Conservation (phyloP, 192 early-diverging fungal genomes). For the Backusella mclennaniae region DNA sequence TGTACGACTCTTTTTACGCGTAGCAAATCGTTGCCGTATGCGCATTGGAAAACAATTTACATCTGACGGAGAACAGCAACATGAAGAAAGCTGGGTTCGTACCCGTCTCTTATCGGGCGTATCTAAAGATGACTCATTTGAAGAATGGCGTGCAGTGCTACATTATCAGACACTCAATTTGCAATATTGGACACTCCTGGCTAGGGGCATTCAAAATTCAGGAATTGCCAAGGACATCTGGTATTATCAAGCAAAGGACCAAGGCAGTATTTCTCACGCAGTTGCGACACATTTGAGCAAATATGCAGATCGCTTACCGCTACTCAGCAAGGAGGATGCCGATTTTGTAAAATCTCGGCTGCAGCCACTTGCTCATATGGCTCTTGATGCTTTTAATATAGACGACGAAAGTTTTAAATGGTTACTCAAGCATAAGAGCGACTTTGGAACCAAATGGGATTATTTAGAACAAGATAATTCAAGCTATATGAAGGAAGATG, state of each 20-base stretch:
- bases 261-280: conserved; percentile 39
- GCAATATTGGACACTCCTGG: conserved; percentile 58
- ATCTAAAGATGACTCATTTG: neutral
- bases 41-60: conserved; percentile 57
- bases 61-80: conserved; percentile 23
- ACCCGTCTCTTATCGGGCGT: neutral
- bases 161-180: conserved; percentile 51
- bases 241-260: conserved; percentile 49
- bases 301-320: conserved; percentile 27
- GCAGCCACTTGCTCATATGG: conserved; percentile 48
- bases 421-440: neutral
- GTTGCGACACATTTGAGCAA: conserved; percentile 41
- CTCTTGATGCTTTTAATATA: conserved; percentile 39
- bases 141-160: conserved; percentile 10
- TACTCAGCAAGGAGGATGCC: conserved; percentile 24
- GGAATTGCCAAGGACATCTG: conserved; percentile 53
- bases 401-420: neutral
- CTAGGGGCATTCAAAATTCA: conserved; percentile 49
- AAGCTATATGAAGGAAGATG: conserved; percentile 7
- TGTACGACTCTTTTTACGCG: conserved; percentile 48
- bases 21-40: conserved; percentile 58
- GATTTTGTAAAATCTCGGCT: conserved; percentile 23
- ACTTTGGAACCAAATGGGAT: neutral
- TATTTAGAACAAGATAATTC: conserved; percentile 6
- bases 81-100: conserved; percentile 10